Evolutionary conservation across 2,329 filamentous ascomycete species (phyloP).

Genomic region (Neopestalotiopsis sp.): DNA sequence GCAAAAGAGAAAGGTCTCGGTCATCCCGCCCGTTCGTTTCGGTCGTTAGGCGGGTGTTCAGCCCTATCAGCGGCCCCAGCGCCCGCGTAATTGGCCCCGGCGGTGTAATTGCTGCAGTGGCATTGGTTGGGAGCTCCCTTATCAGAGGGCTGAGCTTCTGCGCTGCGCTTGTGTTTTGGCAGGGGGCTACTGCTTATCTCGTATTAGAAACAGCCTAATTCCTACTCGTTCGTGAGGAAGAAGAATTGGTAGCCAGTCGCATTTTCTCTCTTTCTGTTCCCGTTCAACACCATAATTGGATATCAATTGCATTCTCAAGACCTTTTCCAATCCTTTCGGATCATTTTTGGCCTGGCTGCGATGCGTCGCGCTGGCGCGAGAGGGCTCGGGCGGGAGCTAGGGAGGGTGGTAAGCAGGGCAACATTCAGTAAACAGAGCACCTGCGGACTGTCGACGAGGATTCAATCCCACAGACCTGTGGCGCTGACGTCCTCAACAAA

Average conservation of each 20-base stretch:
- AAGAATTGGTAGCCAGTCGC: background rate
- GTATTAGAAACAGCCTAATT: conserved; percentile 13
- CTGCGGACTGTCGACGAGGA: conserved; percentile 4
- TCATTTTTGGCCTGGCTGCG: background rate
- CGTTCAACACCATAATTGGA: background rate
- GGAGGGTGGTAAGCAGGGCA: conserved; percentile 13
- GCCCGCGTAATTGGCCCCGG: background rate
- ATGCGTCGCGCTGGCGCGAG: conserved; percentile 32
- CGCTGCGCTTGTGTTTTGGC: no score
- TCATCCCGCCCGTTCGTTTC: background rate
- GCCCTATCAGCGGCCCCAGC: conserved; percentile 9
- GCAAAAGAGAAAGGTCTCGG: background rate
- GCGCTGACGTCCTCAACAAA: background rate
- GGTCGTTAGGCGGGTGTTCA: conserved; percentile 1
- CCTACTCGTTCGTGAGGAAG: background rate
- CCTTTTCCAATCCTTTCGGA: background rate
- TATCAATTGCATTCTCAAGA: background rate
- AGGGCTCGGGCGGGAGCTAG: conserved; percentile 29
- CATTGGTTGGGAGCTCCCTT: conserved; percentile 1
- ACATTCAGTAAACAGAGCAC: conserved; percentile 17
- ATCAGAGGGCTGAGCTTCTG: background rate
- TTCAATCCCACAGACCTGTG: background rate
- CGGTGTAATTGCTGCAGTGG: conserved; percentile 1
- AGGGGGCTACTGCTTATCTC: background rate
- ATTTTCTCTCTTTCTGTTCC: background rate